Conservation (phyloP, 1,284 basidiomycete species). For the Inonotus hispidus region DNA sequence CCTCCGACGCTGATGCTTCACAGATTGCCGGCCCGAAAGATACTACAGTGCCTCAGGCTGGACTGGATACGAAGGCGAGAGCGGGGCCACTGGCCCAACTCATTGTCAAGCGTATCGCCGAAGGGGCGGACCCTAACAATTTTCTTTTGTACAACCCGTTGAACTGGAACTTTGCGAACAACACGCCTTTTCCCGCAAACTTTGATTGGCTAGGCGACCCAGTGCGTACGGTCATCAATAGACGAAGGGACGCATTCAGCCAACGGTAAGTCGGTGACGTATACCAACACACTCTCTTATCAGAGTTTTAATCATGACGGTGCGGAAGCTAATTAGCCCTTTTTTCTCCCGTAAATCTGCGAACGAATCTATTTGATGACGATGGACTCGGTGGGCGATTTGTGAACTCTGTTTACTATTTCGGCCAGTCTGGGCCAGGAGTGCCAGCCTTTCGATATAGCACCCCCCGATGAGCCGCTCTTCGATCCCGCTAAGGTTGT, state of each 20-base stretch:
- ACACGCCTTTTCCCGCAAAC: conserved; percentile 37
- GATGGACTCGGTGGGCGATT: background rate
- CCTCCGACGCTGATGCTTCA: background rate
- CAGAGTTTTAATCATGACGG: background rate
- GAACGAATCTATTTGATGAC: background rate
- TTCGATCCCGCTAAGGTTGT: conserved; percentile 49
- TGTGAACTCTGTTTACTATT: background rate
- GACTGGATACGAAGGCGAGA: conserved; percentile 47
- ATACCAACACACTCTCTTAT: background rate
- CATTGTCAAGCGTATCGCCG: conserved; percentile 41
- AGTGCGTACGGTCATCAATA: conserved; percentile 39
- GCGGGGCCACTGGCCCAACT: conserved; percentile 46
- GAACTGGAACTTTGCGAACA: conserved; percentile 46
- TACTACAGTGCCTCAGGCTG: conserved; percentile 52
- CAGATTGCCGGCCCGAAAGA: conserved; percentile 50
- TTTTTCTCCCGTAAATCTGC: background rate
- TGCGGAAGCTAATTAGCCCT: conserved; percentile 1
- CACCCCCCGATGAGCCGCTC: conserved; percentile 39
- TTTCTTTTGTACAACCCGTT: conserved; percentile 45
- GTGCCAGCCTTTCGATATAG: conserved; percentile 47
- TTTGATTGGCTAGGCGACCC: conserved; percentile 44
- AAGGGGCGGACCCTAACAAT: conserved; percentile 41
- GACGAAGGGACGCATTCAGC: conserved; percentile 43
- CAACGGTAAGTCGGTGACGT: conserved; percentile 32
- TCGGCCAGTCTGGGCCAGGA: conserved; percentile 45